phyloP scores from a whole-genome alignment of 2,329 filamentous ascomycete species.

The Talaromyces sp. region DNA sequence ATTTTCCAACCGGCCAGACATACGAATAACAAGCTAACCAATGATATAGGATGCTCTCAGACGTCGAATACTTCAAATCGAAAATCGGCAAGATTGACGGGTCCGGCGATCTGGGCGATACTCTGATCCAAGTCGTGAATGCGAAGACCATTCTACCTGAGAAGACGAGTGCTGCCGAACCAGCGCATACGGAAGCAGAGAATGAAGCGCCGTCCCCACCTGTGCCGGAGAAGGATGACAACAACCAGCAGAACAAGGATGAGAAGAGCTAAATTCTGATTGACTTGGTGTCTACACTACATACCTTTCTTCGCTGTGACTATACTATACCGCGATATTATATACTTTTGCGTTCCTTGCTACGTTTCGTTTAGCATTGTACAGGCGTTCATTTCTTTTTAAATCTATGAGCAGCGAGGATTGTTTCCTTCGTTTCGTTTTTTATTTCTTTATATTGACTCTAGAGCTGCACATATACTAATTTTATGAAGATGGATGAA shows the following conservation, averaged over 20 bases:
- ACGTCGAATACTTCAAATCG: conserved; percentile 68
- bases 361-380: not conserved
- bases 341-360: not conserved
- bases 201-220: conserved; percentile 4
- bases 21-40: not conserved
- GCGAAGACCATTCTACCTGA: conserved; percentile 33
- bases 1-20: conserved; percentile 32
- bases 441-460: not conserved
- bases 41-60: conserved; percentile 65
- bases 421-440: not conserved
- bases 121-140: conserved; percentile 55
- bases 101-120: conserved; percentile 68
- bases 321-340: not conserved
- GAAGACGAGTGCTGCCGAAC: not conserved
- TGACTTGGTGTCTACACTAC: not conserved
- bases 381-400: not conserved
- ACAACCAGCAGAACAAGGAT: not conserved
- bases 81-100: conserved; percentile 76
- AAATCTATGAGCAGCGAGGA: not conserved
- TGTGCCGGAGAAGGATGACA: conserved; percentile 12
- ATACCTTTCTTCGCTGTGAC: not conserved
- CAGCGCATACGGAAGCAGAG: not conserved
- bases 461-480: not conserved
- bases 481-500: not conserved
- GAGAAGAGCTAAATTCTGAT: not conserved